Conservation (phyloP, 352 stramenopile species). For the Pythium apleroticum region DNA sequence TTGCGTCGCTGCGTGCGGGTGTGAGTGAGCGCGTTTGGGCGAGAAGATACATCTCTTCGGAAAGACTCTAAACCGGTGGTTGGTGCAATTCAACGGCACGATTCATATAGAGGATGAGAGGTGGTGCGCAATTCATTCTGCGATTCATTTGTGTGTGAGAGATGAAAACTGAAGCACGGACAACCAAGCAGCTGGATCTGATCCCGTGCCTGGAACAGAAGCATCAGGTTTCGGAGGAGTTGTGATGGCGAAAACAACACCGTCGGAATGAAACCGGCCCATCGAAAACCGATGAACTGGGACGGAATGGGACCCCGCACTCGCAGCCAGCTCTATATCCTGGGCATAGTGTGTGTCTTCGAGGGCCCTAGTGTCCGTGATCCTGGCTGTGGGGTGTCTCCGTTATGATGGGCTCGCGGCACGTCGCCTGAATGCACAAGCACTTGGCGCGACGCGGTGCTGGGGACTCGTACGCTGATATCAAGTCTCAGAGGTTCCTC, state of each 20-base stretch:
- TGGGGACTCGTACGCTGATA: not conserved
- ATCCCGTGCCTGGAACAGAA: not conserved
- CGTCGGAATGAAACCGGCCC: constrained; percentile 12
- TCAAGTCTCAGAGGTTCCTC: constrained; percentile 4
- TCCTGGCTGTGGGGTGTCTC: too few relatives aligned
- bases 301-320: not conserved
- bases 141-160: constrained; percentile 20
- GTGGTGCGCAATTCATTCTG: not conserved
- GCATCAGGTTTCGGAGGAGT: constrained; percentile 11
- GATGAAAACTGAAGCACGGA: constrained; percentile 17
- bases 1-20: not conserved
- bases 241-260: constrained; percentile 25
- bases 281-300: not conserved
- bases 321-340: not conserved
- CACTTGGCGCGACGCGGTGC: not conserved
- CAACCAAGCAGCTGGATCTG: not conserved
- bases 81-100: constrained; percentile 11
- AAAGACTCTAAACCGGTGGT: not conserved
- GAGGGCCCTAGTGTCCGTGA: too few relatives aligned
- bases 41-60: constrained; percentile 21
- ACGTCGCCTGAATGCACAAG: not conserved
- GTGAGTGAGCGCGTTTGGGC: not conserved
- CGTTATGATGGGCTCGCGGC: not conserved
- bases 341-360: too few relatives aligned
- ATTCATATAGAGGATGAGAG: constrained; percentile 20